Percentiles rank a stretch among this genome's conserved stretches.
Evolutionary conservation across 257 asterid species (phyloP).

Genomic region (Osmanthus fragrans): DNA sequence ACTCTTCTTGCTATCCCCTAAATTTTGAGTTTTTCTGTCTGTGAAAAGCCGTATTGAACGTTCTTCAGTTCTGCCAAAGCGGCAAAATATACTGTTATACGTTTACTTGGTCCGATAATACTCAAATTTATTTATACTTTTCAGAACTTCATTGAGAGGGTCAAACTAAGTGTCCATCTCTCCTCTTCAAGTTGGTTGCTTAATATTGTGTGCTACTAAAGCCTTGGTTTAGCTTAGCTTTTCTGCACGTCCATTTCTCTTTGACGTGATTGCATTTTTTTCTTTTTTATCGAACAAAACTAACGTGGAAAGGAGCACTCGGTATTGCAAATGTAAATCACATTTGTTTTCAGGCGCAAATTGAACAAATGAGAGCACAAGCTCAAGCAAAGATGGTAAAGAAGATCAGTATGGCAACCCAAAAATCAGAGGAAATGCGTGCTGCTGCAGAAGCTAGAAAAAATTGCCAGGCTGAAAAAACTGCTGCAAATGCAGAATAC

Average conservation of each 20-base stretch:
- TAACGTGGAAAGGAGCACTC: neutral
- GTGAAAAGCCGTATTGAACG: neutral
- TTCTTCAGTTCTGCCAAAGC: neutral
- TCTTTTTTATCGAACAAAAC: neutral
- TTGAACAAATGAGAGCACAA: constrained; percentile 83
- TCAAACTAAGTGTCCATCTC: no score
- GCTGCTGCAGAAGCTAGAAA: constrained; percentile 74
- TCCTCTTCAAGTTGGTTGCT: neutral
- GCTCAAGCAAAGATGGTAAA: constrained; percentile 87
- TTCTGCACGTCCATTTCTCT: neutral
- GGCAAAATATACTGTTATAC: neutral
- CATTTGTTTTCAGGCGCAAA: constrained; percentile 43
- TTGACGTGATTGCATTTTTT: neutral
- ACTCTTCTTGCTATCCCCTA: neutral
- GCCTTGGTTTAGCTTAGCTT: neutral
- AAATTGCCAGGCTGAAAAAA: constrained; percentile 65
- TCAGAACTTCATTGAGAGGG: neutral
- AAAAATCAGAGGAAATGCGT: constrained; percentile 76
- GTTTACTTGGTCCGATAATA: no score
- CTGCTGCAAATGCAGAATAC: constrained; percentile 71
- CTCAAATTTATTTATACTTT: neutral
- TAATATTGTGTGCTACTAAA: neutral
- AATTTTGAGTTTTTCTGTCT: neutral
- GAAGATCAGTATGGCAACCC: constrained; percentile 87
- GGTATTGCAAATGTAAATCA: constrained; percentile 6